Percentiles rank a stretch among this genome's conserved stretches.
phyloP scores from a whole-genome alignment of 139 green algal species.

The Micractinium conductrix region DNA sequence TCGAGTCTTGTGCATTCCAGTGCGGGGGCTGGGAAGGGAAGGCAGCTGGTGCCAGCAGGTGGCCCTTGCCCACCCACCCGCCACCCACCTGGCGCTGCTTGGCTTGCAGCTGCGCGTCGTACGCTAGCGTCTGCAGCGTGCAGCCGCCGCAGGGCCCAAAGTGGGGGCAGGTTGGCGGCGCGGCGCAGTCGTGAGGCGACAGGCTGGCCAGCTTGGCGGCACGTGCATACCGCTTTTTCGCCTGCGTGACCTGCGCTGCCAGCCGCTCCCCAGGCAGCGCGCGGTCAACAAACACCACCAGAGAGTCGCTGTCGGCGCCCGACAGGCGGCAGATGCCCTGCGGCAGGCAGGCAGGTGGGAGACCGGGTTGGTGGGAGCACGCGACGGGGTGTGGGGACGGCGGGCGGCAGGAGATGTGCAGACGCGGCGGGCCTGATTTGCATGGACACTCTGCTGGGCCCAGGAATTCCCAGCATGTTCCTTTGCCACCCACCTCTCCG shows the following conservation, averaged over 20 bases:
- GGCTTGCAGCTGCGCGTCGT: constrained; percentile 72
- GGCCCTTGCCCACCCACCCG: too few relatives aligned
- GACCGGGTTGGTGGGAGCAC: not conserved
- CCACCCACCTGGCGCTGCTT: constrained; percentile 64
- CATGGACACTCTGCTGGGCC: too few relatives aligned
- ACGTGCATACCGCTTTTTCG: constrained; percentile 46
- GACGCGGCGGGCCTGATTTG: too few relatives aligned
- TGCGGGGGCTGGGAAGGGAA: too few relatives aligned
- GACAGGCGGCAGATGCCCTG: constrained; percentile 68
- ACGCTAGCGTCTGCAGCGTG: constrained; percentile 79
- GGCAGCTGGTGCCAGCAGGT: too few relatives aligned
- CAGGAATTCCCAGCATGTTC: too few relatives aligned
- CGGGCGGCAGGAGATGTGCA: too few relatives aligned
- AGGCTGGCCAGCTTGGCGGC: constrained; percentile 62
- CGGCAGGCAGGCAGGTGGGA: not conserved
- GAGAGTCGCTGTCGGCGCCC: constrained; percentile 21
- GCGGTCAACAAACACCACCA: constrained; percentile 73
- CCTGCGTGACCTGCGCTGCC: constrained; percentile 47
- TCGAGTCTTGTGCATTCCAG: too few relatives aligned
- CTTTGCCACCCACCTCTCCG: constrained; percentile 54
- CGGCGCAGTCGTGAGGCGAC: constrained; percentile 43
- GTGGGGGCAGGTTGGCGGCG: constrained; percentile 4
- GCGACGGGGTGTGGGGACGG: too few relatives aligned
- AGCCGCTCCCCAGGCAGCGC: constrained; percentile 81
- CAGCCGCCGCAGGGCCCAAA: constrained; percentile 73